Evolutionary conservation across 208 protist genomes (phyloP), one percentile per base, ranked within the genome.

Genomic region (Trypanosoma cruzi): DNA sequence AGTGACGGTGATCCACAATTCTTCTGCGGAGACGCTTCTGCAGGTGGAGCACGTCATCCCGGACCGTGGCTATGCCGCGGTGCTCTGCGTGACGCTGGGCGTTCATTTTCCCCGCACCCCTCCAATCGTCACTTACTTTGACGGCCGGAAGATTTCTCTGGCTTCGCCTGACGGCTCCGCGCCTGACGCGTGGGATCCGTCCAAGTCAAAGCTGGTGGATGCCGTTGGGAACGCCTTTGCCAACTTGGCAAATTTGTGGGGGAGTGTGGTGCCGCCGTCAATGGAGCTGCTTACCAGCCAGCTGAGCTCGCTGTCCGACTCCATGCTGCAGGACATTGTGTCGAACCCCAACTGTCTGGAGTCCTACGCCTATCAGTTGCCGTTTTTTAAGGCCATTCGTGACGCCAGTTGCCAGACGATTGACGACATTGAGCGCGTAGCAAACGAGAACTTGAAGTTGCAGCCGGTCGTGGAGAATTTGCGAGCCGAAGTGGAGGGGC

Each of bases 331-430:
- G 18, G 90, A 94, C 58, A 71, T 96, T 22, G 55, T 69, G 13
- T 79, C 50, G 18, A 94, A 96, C 68, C 79, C 87, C 4, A 93
- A 89, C 71, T 92, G 86, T 59, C 84, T 92, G 0, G 90, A 96
- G 58, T 84, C 86, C n/a, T 96, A 92, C 65, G 83, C 81, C 56
- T 90, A 96, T 65, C 90, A 96, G 61, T 66, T 93, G 53, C 88
- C 90, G 4, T 82, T 92, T 42, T 71, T 89, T 50, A 96, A 96
- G 71, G 64, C 75, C 54, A 89, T 96, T 77, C 85, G 90, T 3
- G 79, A 93, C 32, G 82, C 76, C 11, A 79, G 79, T 29, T 28
- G 62, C 28, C 80, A 89, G 32, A 88, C 81, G 0, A 59, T 90
- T n/a, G 56, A 73, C 24, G 83, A 92, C 26, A 75, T 93, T 36